A percentile compares a stretch with the other conserved stretches of the same genome.
These are phyloP conservation scores for Penicillium canariense DNA, from an alignment of 495 filamentous ascomycete genomes.

Conservation along the genomic window DNA sequence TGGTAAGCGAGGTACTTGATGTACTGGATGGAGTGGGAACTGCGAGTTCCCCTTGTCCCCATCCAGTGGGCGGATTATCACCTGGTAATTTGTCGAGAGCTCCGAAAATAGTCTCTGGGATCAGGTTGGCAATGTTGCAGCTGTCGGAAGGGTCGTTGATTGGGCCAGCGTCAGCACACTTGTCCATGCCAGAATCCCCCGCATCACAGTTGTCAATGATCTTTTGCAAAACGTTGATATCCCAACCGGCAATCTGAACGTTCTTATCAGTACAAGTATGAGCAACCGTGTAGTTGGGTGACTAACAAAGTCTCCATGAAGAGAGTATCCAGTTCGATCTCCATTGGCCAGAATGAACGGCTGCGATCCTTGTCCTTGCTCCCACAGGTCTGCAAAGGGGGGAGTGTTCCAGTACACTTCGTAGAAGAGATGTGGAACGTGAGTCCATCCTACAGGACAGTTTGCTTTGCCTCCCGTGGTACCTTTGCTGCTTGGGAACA, in stretches of 20 bases:
- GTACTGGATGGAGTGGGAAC: neutral
- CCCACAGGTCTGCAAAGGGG: slow-evolving; percentile 43
- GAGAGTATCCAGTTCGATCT: slow-evolving; percentile 27
- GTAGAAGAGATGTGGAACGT: slow-evolving; percentile 64
- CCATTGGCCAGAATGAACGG: slow-evolving; percentile 45
- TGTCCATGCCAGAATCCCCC: no score
- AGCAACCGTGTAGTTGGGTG: neutral
- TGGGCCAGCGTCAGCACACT: no score
- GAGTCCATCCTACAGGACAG: slow-evolving; percentile 25
- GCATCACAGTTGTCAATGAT: slow-evolving; percentile 59
- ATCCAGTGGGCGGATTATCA: neutral
- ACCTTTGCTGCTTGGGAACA: slow-evolving; percentile 11
- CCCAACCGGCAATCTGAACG: slow-evolving; percentile 62
- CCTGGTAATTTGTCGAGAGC: no score
- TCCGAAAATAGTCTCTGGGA: no score
- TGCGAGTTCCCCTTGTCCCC: neutral
- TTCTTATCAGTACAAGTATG: neutral
- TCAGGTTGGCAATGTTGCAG: no score
- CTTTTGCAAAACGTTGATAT: slow-evolving; percentile 55
- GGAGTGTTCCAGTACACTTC: slow-evolving; percentile 66
- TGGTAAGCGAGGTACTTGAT: neutral
- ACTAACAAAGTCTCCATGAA: slow-evolving; percentile 29
- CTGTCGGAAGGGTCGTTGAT: no score
- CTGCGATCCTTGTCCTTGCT: slow-evolving; percentile 37
- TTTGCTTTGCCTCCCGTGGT: slow-evolving; percentile 12